Base-by-base conservation (phyloP, 257 asterid species). In the Nicotiana paniculata region DNA sequence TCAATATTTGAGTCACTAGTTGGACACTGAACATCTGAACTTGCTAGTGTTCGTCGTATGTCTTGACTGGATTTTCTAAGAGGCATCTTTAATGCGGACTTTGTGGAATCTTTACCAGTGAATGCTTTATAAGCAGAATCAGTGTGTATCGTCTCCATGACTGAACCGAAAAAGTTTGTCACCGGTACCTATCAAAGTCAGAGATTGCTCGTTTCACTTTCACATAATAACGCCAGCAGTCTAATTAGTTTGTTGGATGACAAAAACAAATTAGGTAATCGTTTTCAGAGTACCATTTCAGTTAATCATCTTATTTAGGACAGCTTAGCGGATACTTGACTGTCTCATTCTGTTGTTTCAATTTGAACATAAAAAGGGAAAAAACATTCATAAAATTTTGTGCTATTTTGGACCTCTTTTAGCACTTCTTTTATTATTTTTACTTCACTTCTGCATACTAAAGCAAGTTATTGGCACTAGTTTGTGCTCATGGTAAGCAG, bases 161-260 rank as follows among this genome's bases (percentile, higher is more conserved):
- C 96, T 51, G 98, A 95, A 83, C 99, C 98, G 81, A 95, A 95
- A 90, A 95, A 95, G 92, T 95, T 95, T 83, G 98, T 93, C 85
- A 93, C 97, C 0, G 98, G 97, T 68, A 95, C 99, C 99, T 93
- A 80, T 61, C 62, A 82, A 81, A 64, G 63, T 48, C 26, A 46
- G 83, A 78, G 39, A 18, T 33, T 16, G 10, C 77, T 28, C 53
- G 24, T 21, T 21, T 21, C 24, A 21, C 24, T 21, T 21, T 21
- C 24, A 21, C 24, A 21, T 21, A 21, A 21, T 21, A 21, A 21
- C 76, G 35, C 16, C 13, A 67, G 24, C 75, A 66, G 24, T 43
- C 13, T 32, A 66, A 32, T 66, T 66, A 66, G 26, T 32, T 66
- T 3, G 1, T 66, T 16, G 24, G 75, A 28, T 10, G 63, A 13